Evolutionary conservation across 169 alveolate genomes (phyloP).

Genomic region (Eimeria acervulina): DNA sequence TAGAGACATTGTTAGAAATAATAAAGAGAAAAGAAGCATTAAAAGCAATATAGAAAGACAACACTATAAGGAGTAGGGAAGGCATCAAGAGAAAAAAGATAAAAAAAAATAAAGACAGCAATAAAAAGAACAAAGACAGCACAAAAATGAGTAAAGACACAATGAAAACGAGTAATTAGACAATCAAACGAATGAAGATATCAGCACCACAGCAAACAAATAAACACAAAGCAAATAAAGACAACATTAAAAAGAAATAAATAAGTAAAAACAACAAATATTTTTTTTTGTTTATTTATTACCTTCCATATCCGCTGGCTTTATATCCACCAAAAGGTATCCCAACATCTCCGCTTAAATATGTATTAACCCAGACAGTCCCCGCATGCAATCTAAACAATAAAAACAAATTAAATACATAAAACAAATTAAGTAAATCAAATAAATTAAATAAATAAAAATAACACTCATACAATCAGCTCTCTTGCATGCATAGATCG

Average conservation of each 20-base stretch:
- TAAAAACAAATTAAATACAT: no score
- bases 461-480: no score
- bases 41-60: not conserved
- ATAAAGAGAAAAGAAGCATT: not conserved
- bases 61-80: no score
- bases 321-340: constrained; percentile 94
- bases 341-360: constrained; percentile 83
- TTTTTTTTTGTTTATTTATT: not conserved
- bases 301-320: constrained; percentile 85
- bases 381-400: constrained; percentile 85
- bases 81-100: no score
- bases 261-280: not conserved
- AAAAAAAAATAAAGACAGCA: not conserved
- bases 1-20: not conserved
- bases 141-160: no score
- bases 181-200: no score
- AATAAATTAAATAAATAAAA: not conserved
- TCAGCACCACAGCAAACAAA: no score
- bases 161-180: no score
- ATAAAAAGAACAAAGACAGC: no score
- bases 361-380: constrained; percentile 90
- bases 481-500: no score
- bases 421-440: not conserved
- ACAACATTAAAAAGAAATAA: no score
- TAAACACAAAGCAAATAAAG: no score